Evolutionary conservation across 352 stramenopile species (phyloP), one percentile per base, ranked within the genome.

Genomic region (Phytophthora kernoviae): DNA sequence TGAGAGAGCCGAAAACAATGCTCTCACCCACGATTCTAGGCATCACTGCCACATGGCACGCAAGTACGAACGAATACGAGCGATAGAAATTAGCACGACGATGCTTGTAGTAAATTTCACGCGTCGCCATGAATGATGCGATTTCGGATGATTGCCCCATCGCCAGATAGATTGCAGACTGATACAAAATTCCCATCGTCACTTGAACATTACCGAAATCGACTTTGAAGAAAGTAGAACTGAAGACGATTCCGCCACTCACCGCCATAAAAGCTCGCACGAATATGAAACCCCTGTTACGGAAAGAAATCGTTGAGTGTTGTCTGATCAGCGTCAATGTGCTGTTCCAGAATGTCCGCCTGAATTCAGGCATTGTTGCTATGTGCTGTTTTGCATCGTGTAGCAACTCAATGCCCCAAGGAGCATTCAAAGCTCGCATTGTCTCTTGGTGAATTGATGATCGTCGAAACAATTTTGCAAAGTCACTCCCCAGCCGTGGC

Each of bases 121-220:
- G 66, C 3, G 42, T 61, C 15, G 77, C 69, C 51, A 92, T 87
- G 42, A 95, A 83, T 30, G 77, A 75, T 11, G 84, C 70, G 17
- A 96, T 48, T 49, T 87, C 65, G 1, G 82, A 60, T 47, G 88
- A 79, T 12, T 87, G 70, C 30, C 78, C 77, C 44, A 96, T 48
- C 8, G 77, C 75, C 8, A 90, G 61, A 45, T 90, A 94, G 54
- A 97, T 81, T 22, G 84, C 70, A 30, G 63, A 75, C 32, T 84
- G 75, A 56, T 93, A 96, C 2, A 95, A 57, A 27, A 94, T 65
- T 60, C 88, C 84, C 22, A 94, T 62, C 8, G 89, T 50, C 21
- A 70, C 45, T 49, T 72, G 55, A n/a, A 73, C 46, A 17, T 70
- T 58, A 1, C 54, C 66, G 24, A 62, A 43, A 11, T 70, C 65